Base-by-base conservation (phyloP, 805 yeast genomes). In the Kuraishia ogatae region DNA sequence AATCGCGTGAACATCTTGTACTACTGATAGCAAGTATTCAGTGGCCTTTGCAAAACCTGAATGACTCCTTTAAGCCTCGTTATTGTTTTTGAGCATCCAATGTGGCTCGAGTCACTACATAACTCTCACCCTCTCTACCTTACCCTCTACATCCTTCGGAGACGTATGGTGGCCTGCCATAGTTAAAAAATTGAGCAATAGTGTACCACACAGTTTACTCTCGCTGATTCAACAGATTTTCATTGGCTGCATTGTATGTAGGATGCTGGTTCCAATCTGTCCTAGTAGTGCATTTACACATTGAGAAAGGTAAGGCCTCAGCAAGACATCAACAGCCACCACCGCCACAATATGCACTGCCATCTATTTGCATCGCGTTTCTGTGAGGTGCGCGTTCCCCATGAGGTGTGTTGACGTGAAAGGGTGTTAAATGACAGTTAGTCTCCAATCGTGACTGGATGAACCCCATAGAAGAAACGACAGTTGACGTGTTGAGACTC, bases 1-100 rank as follows among this genome's bases (percentile, higher is more conserved):
- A 69, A 62, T 59, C 64, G 71, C 53, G 71, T 64, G 60, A 68
- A 69, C 73, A 55, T 55, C 48, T 28, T 43, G 39, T 20, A 26
- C 29, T 53, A 21, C 23, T 47, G 7, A 47, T 47, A 20, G 17
- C 11, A 20, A 26, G 46, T 21, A 28, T 50, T 28, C 47, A 22
- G 47, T 50, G 48, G 20, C 24, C 47, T 50, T 50, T 29, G 47
- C 53, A 19, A 29, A 28, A 50, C 48, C 23, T 47, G 21, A 21
- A 21, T 11, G 23, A 47, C 50, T 47, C n/a, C 17, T 47, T 15
- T 47, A 21, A 47, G 50, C 50, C 26, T 23, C 26, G 8, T 11
- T 10, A 47, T 20, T 4, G 15, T 35, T 35, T 35, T 35, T 35
- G 43, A 35, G 13, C 13, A 17, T 35, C 17, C 43, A 35, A 35